phyloP scores from a whole-genome alignment of 192 early-diverging fungal species.

The Oehlia diaphana region DNA sequence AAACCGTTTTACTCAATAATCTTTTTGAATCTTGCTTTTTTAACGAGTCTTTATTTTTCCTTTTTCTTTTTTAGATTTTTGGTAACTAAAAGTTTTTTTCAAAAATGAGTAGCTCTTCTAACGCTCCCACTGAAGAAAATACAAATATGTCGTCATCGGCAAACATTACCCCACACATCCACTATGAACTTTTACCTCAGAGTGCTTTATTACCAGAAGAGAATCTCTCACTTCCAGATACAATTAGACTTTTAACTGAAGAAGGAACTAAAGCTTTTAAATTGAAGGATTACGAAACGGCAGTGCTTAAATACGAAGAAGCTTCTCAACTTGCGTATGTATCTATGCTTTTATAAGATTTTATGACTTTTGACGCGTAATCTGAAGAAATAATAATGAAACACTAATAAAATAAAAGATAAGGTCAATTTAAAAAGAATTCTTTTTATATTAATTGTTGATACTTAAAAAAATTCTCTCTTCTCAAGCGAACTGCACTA shows the following conservation, averaged over 20 bases:
- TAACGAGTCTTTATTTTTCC: no score
- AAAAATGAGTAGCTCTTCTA: background rate
- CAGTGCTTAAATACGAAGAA: slow-evolving; percentile 66
- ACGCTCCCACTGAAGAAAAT: background rate
- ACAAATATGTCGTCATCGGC: background rate
- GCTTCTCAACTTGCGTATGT: slow-evolving; percentile 67
- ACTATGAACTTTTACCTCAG: background rate
- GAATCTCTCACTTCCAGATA: background rate
- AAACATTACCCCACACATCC: background rate
- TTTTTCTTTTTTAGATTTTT: no score
- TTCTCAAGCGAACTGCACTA: background rate
- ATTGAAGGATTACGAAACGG: slow-evolving; percentile 60
- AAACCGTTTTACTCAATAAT: no score
- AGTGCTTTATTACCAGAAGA: background rate
- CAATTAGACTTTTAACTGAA: slow-evolving; percentile 46
- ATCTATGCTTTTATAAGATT: background rate
- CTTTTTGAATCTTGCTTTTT: no score
- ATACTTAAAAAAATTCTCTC: background rate
- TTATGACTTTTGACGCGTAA: background rate
- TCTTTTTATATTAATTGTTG: background rate
- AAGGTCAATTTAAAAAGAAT: background rate
- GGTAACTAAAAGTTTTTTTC: no score
- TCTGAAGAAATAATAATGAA: background rate
- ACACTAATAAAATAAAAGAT: background rate
- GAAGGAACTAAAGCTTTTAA: slow-evolving; percentile 68